Evolutionary conservation across 2,329 filamentous ascomycete genomes (phyloP).

Genomic region (Xylariaceae sp.): DNA sequence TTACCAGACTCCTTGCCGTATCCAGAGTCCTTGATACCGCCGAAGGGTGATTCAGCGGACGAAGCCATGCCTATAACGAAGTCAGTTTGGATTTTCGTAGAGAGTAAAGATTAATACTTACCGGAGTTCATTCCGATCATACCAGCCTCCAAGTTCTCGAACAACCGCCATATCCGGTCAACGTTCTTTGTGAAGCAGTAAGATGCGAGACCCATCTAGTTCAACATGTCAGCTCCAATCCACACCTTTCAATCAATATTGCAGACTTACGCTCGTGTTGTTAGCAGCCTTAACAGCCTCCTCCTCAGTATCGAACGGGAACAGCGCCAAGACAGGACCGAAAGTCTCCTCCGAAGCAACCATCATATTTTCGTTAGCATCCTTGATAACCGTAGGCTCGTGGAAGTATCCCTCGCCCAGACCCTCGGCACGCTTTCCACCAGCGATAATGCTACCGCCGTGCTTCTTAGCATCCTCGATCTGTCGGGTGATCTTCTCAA

Average conservation of each 20-base stretch:
- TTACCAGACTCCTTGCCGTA: conserved; percentile 45
- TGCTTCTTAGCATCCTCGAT: conserved; percentile 59
- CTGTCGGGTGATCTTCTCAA: conserved; percentile 54
- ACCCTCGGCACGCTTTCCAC: conserved; percentile 41
- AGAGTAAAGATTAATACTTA: conserved; percentile 22
- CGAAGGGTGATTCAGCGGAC: conserved; percentile 42
- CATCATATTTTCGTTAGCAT: conserved; percentile 62
- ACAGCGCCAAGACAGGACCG: conserved; percentile 1
- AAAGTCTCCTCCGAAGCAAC: conserved; percentile 49
- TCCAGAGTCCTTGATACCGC: conserved; percentile 45
- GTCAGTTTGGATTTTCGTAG: not conserved
- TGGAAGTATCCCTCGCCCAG: conserved; percentile 53
- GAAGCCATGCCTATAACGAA: conserved; percentile 36
- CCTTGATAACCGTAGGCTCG: conserved; percentile 64
- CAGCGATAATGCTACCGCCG: conserved; percentile 60
- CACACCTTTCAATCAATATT: not conserved
- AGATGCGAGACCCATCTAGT: conserved; percentile 63
- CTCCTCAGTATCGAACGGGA: conserved; percentile 4
- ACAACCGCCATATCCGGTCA: conserved; percentile 52
- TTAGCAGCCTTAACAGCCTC: conserved; percentile 48
- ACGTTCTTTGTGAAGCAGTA: conserved; percentile 65
- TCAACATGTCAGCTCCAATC: not conserved
- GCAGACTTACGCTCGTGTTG: conserved; percentile 45
- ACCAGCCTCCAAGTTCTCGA: conserved; percentile 55
- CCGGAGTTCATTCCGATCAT: conserved; percentile 44